A percentile compares a stretch with the other conserved stretches of the same genome.
These are phyloP conservation scores for Russula olivacea DNA, from an alignment of 768 basidiomycete species.

Conservation along the genomic window DNA sequence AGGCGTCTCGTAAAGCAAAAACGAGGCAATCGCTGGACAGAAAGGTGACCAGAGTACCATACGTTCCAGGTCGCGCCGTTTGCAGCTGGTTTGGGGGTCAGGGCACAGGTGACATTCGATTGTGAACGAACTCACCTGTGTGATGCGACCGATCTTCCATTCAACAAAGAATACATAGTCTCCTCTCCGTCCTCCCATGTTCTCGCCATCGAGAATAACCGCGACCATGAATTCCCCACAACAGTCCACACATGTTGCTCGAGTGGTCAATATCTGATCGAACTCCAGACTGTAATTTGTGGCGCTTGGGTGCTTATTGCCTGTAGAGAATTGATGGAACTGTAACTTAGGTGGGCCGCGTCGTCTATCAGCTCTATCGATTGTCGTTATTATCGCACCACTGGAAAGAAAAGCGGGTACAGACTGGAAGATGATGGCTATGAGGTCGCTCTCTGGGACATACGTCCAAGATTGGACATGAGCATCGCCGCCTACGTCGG, in stretches of 20 bases:
- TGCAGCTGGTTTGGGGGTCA: slow-evolving; percentile 6
- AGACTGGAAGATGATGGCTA: slow-evolving; percentile 9
- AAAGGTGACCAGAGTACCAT: slow-evolving; percentile 8
- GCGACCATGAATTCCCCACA: slow-evolving; percentile 17
- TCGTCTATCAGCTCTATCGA: slow-evolving; percentile 1
- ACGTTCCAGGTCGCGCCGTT: neutral
- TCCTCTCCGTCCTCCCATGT: neutral
- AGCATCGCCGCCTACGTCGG: slow-evolving; percentile 2
- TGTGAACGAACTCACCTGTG: slow-evolving; percentile 1
- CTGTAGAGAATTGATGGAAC: slow-evolving; percentile 19
- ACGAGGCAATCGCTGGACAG: slow-evolving; percentile 4
- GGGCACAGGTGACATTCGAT: neutral
- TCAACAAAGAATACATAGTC: slow-evolving; percentile 11
- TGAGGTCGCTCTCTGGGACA: slow-evolving; percentile 13
- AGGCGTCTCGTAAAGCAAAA: neutral
- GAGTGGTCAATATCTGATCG: neutral
- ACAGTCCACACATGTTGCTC: slow-evolving; percentile 6
- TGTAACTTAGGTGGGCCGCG: neutral
- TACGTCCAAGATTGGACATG: slow-evolving; percentile 11
- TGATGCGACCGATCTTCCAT: slow-evolving; percentile 13
- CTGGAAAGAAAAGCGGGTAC: neutral
- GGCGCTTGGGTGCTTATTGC: neutral
- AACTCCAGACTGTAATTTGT: slow-evolving; percentile 3
- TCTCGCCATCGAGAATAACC: neutral
- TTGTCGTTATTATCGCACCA: neutral